Percentiles rank a stretch among this genome's conserved stretches.
Conservation (phyloP, 2,329 filamentous ascomycete species). For the Diaporthe citriasiana region DNA sequence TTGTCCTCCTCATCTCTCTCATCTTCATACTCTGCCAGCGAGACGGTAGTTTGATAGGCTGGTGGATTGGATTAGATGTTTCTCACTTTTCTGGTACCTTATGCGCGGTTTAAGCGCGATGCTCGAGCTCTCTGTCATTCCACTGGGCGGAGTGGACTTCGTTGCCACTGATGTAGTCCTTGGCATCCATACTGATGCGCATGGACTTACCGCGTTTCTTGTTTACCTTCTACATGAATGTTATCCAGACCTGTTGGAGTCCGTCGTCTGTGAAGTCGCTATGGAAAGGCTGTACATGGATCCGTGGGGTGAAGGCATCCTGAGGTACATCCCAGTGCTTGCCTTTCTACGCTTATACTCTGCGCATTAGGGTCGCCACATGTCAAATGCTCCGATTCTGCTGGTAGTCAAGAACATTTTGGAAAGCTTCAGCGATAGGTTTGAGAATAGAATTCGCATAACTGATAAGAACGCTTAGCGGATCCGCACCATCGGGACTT, state of each 20-base stretch:
- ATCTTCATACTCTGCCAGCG: conserved; percentile 33
- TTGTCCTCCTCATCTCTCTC: conserved; percentile 41
- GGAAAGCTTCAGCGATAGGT: conserved; percentile 39
- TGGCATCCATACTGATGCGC: conserved; percentile 43
- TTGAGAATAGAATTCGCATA: conserved; percentile 40
- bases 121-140: conserved; percentile 11
- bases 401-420: conserved; percentile 51
- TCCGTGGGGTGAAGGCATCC: conserved; percentile 51
- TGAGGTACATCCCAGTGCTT: not conserved
- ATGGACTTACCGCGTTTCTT: conserved; percentile 47
- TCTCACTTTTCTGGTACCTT: not conserved
- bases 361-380: not conserved
- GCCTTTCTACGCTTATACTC: too few species aligned
- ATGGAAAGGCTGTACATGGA: conserved; percentile 51
- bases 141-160: conserved; percentile 45
- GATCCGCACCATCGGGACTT: conserved; percentile 37
- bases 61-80: not conserved
- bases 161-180: conserved; percentile 44
- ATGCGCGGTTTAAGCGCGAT: not conserved
- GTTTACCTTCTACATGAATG: conserved; percentile 49
- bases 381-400: conserved; percentile 48
- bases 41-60: conserved; percentile 34
- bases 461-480: conserved; percentile 37
- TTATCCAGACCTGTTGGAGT: conserved; percentile 48
- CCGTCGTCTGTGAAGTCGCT: conserved; percentile 48